Conservation (phyloP, 106 monocot genomes). For the Alisma plantagoaquatica region DNA sequence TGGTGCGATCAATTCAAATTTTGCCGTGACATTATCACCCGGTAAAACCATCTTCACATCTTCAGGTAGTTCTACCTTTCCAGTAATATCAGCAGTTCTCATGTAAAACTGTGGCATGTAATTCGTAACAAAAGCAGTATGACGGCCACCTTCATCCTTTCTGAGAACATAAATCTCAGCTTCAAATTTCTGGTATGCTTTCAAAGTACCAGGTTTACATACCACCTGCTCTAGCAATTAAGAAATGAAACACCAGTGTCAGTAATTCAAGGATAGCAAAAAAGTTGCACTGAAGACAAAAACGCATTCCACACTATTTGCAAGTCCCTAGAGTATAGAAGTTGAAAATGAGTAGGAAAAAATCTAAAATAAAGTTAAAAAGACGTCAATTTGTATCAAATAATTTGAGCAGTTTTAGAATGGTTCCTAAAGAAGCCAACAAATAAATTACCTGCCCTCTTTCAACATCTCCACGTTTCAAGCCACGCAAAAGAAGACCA, state of each 20-base stretch:
- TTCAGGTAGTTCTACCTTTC: slow-evolving; percentile 22
- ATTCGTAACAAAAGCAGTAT: slow-evolving; percentile 13
- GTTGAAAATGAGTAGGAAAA: too few species aligned
- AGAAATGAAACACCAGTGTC: neutral
- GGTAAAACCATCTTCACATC: slow-evolving; percentile 88
- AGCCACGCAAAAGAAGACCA: slow-evolving; percentile 76
- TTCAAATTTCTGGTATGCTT: slow-evolving; percentile 84
- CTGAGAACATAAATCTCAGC: slow-evolving; percentile 78
- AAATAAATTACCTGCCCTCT: slow-evolving; percentile 88
- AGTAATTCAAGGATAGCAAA: slow-evolving; percentile 2
- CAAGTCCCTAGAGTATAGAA: too few species aligned
- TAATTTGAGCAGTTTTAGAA: too few species aligned
- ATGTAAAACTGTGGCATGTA: too few species aligned
- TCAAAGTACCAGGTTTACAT: slow-evolving; percentile 70
- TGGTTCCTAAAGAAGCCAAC: too few species aligned
- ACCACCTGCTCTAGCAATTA: slow-evolving; percentile 39
- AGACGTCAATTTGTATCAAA: too few species aligned
- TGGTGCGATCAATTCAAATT: slow-evolving; percentile 67
- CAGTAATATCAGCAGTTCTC: slow-evolving; percentile 16
- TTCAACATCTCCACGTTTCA: slow-evolving; percentile 79
- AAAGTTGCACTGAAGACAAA: neutral
- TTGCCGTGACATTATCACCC: slow-evolving; percentile 78
- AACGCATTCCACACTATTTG: too few species aligned
- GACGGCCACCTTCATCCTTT: slow-evolving; percentile 16
- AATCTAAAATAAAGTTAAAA: too few species aligned